These are phyloP conservation scores for Neonectria coccinea DNA, from an alignment of 2,329 filamentous ascomycete genomes.

Conservation along the genomic window DNA sequence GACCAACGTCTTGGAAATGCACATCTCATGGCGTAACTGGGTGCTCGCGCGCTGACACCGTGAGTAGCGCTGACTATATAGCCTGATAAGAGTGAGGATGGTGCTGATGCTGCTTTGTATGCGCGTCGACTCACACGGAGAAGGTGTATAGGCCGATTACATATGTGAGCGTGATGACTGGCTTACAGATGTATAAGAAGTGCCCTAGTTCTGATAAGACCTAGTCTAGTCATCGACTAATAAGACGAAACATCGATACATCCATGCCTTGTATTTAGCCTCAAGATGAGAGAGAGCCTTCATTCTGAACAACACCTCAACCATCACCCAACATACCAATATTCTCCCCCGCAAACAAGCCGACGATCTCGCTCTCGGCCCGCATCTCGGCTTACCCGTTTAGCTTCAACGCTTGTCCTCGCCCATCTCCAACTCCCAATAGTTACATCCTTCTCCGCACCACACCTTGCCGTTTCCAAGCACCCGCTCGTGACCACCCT, in stretches of 20 bases:
- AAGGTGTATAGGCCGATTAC: not conserved
- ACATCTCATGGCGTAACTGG: too few relatives aligned
- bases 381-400: slow-evolving; percentile 11
- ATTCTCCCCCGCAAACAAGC: not conserved
- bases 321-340: too few relatives aligned
- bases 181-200: not conserved
- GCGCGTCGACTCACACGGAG: not conserved
- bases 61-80: too few relatives aligned
- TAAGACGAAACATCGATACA: not conserved
- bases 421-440: not conserved
- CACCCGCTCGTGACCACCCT: slow-evolving; percentile 12
- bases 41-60: too few relatives aligned
- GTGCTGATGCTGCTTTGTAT: not conserved
- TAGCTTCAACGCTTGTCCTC: not conserved
- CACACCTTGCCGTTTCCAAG: slow-evolving; percentile 8
- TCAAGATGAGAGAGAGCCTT: too few relatives aligned
- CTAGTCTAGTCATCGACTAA: not conserved
- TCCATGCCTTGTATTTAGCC: not conserved
- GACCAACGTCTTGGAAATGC: too few relatives aligned
- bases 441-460: slow-evolving; percentile 25
- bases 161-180: not conserved
- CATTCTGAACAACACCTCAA: not conserved
- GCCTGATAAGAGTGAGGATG: not conserved
- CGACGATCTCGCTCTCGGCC: not conserved
- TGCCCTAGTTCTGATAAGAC: not conserved